Percentiles rank a stretch among this genome's conserved stretches.
phyloP scores from a whole-genome alignment of 768 basidiomycete species.

The Tulasnella sp. region DNA sequence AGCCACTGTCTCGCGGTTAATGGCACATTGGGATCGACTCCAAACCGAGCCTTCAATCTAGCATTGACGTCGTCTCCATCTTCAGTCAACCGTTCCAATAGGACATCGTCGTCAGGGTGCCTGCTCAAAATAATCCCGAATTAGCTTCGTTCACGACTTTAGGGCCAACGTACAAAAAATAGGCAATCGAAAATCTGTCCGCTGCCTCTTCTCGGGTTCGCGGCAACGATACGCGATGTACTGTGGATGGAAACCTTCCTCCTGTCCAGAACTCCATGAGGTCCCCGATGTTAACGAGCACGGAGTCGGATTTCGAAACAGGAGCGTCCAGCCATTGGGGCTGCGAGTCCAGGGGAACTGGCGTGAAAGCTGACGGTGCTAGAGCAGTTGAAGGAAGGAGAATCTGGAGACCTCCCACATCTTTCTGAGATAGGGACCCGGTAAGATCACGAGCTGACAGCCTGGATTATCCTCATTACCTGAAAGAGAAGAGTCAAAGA shows the following conservation, averaged over 20 bases:
- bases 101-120: slow-evolving; percentile 25
- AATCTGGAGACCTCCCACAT: slow-evolving; percentile 26
- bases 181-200: slow-evolving; percentile 26
- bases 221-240: slow-evolving; percentile 26
- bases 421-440: slow-evolving; percentile 8
- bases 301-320: slow-evolving; percentile 17
- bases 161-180: slow-evolving; percentile 23
- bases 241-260: slow-evolving; percentile 23
- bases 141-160: not conserved
- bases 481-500: slow-evolving; percentile 27
- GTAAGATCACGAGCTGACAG: not conserved
- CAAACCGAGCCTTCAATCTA: slow-evolving; percentile 15
- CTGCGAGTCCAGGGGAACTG: not conserved
- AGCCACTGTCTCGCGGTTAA: slow-evolving; percentile 23
- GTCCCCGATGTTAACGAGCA: not conserved
- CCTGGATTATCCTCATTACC: not conserved
- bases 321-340: slow-evolving; percentile 25
- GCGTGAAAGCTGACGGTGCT: not conserved
- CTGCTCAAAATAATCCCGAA: not conserved
- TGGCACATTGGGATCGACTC: slow-evolving; percentile 17
- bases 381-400: slow-evolving; percentile 9
- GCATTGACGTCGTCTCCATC: not conserved
- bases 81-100: not conserved
- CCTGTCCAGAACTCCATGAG: slow-evolving; percentile 23
- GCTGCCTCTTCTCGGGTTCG: slow-evolving; percentile 16